Evolutionary conservation across 164 flowering plant genomes (phyloP).

Genomic region (Cinnamomum chago): DNA sequence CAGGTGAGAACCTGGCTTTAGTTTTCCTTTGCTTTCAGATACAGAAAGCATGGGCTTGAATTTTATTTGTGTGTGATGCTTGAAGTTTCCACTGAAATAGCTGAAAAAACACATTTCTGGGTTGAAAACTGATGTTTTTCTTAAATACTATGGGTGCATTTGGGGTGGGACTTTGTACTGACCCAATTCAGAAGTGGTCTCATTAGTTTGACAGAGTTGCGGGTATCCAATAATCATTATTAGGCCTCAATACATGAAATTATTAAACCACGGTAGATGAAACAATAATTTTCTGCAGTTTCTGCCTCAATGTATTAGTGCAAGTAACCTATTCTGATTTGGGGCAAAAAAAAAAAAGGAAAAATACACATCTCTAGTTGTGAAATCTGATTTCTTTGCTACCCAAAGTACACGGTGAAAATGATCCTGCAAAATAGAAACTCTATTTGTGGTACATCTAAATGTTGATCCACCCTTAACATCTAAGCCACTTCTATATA

Average conservation of each 20-base stretch:
- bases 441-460: neutral
- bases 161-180: neutral
- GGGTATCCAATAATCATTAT: neutral
- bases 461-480: neutral
- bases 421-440: neutral
- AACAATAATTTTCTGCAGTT: neutral
- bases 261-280: neutral
- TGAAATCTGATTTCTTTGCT: neutral
- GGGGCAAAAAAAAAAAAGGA: neutral
- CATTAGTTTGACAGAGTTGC: neutral
- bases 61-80: neutral
- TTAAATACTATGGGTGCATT: neutral
- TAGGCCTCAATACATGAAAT: no score
- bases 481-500: neutral
- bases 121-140: neutral
- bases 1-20: slow-evolving; percentile 47
- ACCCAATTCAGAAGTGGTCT: neutral
- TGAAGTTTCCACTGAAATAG: neutral
- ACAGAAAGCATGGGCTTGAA: no score
- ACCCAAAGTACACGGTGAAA: neutral
- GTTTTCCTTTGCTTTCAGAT: neutral
- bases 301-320: neutral
- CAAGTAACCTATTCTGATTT: neutral
- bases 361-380: neutral
- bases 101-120: neutral